phyloP scores from a whole-genome alignment of 345 rosid species.

The Alliaria petiolata region DNA sequence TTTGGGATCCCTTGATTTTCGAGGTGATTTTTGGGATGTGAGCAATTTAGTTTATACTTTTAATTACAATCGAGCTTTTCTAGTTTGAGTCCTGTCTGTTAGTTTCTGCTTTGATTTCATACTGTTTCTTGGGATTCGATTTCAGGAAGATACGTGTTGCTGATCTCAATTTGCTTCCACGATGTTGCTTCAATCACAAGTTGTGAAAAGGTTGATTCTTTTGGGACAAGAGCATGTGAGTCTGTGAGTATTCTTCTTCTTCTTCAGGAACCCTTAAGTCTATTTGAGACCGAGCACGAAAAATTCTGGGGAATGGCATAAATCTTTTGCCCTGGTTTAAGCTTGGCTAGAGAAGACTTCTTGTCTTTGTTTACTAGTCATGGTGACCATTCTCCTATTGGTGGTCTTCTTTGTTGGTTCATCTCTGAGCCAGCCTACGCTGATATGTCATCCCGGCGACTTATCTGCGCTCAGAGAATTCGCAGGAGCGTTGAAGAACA shows the following conservation, averaged over 20 bases:
- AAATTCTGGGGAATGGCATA: neutral
- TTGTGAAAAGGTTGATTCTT: conserved; percentile 20
- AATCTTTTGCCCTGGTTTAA: conserved; percentile 21
- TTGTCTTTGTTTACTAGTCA: conserved; percentile 36
- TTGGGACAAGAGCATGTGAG: conserved; percentile 36
- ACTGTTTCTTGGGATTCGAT: conserved; percentile 51
- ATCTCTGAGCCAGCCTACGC: conserved; percentile 38
- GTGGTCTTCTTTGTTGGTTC: conserved; percentile 42
- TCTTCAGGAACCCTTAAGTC: neutral
- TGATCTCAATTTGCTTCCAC: conserved; percentile 31
- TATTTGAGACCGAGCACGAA: neutral
- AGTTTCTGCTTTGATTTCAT: conserved; percentile 30
- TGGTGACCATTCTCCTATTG: conserved; percentile 30
- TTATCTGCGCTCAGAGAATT: conserved; percentile 55
- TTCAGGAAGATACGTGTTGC: conserved; percentile 41
- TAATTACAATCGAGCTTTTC: too few relatives aligned
- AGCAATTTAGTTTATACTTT: conserved; percentile 18
- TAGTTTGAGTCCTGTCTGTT: conserved; percentile 24
- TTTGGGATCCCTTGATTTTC: conserved; percentile 8
- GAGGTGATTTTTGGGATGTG: conserved; percentile 40
- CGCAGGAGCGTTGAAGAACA: conserved; percentile 53
- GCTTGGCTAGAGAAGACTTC: conserved; percentile 32
- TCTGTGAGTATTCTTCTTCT: conserved; percentile 25
- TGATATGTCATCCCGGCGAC: conserved; percentile 62
- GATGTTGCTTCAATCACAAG: conserved; percentile 51